Percentiles rank a stretch among this genome's conserved stretches.
Evolutionary conservation across 371 early-diverging fungal genomes (phyloP).

Genomic region (Mortierella sp.): DNA sequence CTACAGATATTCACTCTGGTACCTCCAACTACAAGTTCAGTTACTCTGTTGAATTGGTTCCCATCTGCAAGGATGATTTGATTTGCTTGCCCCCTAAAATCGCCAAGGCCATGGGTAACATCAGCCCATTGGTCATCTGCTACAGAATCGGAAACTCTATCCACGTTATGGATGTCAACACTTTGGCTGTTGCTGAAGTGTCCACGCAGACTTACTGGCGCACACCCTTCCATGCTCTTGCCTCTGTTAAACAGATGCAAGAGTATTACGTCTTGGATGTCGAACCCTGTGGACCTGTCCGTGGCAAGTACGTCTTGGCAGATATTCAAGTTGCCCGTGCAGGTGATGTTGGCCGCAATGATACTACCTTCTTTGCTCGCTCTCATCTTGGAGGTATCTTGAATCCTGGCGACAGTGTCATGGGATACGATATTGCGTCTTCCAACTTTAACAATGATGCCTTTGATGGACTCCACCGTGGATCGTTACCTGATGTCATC

Average conservation of each 20-base stretch:
- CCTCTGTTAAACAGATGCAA: constrained; percentile 79
- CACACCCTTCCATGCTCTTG: constrained; percentile 80
- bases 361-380: constrained; percentile 86
- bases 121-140: constrained; percentile 86
- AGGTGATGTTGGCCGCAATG: constrained; percentile 89
- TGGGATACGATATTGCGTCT: constrained; percentile 91
- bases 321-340: constrained; percentile 84
- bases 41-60: constrained; percentile 96
- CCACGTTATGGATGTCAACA: constrained; percentile 88
- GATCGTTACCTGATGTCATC: constrained; percentile 86
- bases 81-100: constrained; percentile 89
- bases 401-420: constrained; percentile 90
- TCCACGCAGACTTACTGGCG: constrained; percentile 87
- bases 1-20: constrained; percentile 95
- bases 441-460: constrained; percentile 93
- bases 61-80: constrained; percentile 98
- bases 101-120: constrained; percentile 87
- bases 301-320: constrained; percentile 81
- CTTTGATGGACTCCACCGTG: constrained; percentile 76
- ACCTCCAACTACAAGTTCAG: constrained; percentile 98
- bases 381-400: constrained; percentile 95
- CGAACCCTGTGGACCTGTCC: constrained; percentile 80
- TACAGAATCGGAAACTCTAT: constrained; percentile 89
- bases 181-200: constrained; percentile 82
- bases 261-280: constrained; percentile 97